Evolutionary conservation across 768 basidiomycete genomes (phyloP), one percentile per base, ranked within the genome.

Genomic region (Terana coerulea): DNA sequence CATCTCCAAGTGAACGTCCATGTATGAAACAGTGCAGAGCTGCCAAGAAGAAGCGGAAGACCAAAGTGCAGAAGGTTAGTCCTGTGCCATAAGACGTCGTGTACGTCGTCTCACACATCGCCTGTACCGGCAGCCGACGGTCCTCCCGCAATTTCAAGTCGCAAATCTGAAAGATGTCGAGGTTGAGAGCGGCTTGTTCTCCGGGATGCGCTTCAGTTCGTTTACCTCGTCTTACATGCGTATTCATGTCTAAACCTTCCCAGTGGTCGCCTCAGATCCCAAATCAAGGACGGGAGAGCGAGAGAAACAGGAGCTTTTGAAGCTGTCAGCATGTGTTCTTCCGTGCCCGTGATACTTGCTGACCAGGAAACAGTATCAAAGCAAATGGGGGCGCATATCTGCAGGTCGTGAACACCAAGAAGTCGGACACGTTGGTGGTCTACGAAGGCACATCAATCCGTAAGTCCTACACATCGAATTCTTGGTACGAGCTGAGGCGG

Each of bases 121-220:
- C n/a, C n/a, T n/a, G n/a, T n/a, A n/a, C n/a, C n/a, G 11, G 22
- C 49, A 88, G 88, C 69, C 77, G 1, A 70, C 67, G 5, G 69
- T 86, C n/a, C 72, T 89, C 29, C 79, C 83, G 2, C 81, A 79
- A 59, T 86, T 86, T 59, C 72, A 77, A 52, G 87, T 87, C 1
- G 73, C 80, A n/a, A 79, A 79, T 47, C 67, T 84, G 11, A 79
- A 77, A 57, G 77, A 79, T 6, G 74, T 91, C 19, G 56, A 76
- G 33, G 74, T 83, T 5, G 75, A 84, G 58, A 79, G 79, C 5
- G 69, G 82, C 24, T 64, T 97, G 15, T 91, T 98, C 59, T 70
- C 79, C 12, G 87, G 78, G 22, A 75, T 85, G 69, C 88, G 76
- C 47, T 95, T 98, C 62, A 83, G 95, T 95, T 47, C 61, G 87